Percentiles rank a stretch among this genome's conserved stretches.
These are phyloP conservation scores for Claviceps monticola DNA, from an alignment of 2,329 filamentous ascomycete species.

Conservation along the genomic window DNA sequence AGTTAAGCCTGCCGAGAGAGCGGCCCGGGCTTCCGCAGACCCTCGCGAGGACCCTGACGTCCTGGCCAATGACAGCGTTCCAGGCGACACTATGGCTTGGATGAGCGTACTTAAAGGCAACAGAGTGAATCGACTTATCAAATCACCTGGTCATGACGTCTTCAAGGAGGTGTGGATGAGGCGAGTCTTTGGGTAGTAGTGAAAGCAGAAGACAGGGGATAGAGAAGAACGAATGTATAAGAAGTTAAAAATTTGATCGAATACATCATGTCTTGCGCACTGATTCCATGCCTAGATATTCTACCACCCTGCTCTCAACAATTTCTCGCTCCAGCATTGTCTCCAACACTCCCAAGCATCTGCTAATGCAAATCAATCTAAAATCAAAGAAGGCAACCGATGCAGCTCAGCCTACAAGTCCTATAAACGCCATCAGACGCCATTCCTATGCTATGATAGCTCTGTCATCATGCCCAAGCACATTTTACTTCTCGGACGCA, in stretches of 20 bases:
- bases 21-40: slow-evolving; percentile 26
- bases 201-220: neutral
- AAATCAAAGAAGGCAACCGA: neutral
- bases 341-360: neutral
- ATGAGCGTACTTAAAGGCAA: slow-evolving; percentile 62
- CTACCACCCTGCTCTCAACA: neutral
- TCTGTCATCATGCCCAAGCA: neutral
- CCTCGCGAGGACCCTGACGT: slow-evolving; percentile 26
- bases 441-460: slow-evolving; percentile 6
- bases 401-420: neutral
- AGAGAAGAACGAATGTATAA: neutral
- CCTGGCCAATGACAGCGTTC: slow-evolving; percentile 33
- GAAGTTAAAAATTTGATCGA: neutral
- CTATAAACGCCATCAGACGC: slow-evolving; percentile 6
- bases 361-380: neutral
- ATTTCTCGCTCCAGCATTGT: neutral
- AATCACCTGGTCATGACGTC: slow-evolving; percentile 50
- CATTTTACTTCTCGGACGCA: neutral
- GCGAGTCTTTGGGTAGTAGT: slow-evolving; percentile 39
- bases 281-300: neutral
- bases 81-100: slow-evolving; percentile 67
- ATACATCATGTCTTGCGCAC: neutral
- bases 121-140: slow-evolving; percentile 59
- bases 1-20: slow-evolving; percentile 34
- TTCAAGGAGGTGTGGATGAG: slow-evolving; percentile 56